phyloP scores from a whole-genome alignment of 192 early-diverging fungal genomes.

The Coemansia sp. region DNA sequence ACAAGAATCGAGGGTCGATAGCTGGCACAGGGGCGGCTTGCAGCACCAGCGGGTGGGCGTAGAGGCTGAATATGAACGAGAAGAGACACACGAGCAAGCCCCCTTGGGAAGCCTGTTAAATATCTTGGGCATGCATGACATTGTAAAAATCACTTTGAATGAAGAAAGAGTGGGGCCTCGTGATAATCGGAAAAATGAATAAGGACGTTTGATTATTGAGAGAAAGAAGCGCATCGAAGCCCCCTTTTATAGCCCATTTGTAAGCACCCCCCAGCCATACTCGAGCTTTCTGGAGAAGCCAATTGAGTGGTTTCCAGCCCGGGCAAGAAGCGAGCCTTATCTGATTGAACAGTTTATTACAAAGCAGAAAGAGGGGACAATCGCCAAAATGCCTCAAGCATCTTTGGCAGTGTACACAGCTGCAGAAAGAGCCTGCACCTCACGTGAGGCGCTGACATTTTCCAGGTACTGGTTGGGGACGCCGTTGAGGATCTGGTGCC shows the following conservation, averaged over 20 bases:
- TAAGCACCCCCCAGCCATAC: too few relatives aligned
- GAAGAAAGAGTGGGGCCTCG: not conserved
- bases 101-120: not conserved
- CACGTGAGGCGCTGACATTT: slow-evolving; percentile 65
- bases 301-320: not conserved
- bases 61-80: not conserved
- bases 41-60: not conserved
- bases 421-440: slow-evolving; percentile 74
- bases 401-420: slow-evolving; percentile 72
- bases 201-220: not conserved
- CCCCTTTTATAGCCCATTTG: not conserved
- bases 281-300: not conserved
- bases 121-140: not conserved
- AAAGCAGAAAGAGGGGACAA: not conserved
- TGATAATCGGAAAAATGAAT: not conserved
- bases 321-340: not conserved
- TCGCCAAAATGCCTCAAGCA: not conserved
- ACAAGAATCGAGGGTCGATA: slow-evolving; percentile 2
- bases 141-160: not conserved
- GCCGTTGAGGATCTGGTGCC: slow-evolving; percentile 69
- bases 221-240: not conserved
- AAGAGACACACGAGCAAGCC: not conserved
- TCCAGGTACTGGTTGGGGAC: slow-evolving; percentile 73
- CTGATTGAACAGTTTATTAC: slow-evolving; percentile 3
- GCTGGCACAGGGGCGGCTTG: not conserved